Evolutionary conservation across 139 green algal genomes (phyloP), one percentile per base, ranked within the genome.

Genomic region (Chlorella sp.): DNA sequence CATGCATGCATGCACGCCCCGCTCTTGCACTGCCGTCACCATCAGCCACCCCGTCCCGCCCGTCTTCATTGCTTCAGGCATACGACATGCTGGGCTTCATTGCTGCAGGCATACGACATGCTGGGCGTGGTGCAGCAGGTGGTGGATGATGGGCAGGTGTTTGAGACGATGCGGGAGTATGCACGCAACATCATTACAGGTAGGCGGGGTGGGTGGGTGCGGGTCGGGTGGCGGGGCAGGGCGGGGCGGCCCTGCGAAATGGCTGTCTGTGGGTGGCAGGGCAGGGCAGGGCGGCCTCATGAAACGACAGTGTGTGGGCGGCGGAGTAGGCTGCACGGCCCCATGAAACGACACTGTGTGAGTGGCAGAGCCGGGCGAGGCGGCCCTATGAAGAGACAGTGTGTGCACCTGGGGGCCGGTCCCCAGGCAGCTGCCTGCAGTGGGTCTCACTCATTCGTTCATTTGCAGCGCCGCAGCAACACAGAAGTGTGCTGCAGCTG

Each of bases 181-280:
- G 95, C 95, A 24, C 87, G 89, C 24, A 97, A 97, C 91, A 96
- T 97, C 57, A 92, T 97, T 71, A 82, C 89, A 0, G 84, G 84
- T 88, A 64, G 0, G 83, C 57, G 19, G 1, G 24, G 4, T 21
- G 21, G 2, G 42, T 81, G 12, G 75, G 11, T 36, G 19, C 71
- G 19, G 75, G 75, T 34, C 9, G 75, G 75, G 16, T 81, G 36
- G 75, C 18, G 36, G 19, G 11, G 15, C 15, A 30, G 36, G 22
- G 64, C 7, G 22, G 64, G 18, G 60, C 60, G 18, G 60, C 60
- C 18, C 60, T 68, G 60, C 18, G 60, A 18, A 24, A 18, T 18
- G 14, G 60, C 60, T 68, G 14, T 68, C 18, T 68, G 60, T 14
- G 60, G 18, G 14, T 14, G 60, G 14, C 60, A 68, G 60, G 15